Base-by-base conservation (phyloP, 805 yeast genomes). In the Sugiyamaella mastotermitis region DNA sequence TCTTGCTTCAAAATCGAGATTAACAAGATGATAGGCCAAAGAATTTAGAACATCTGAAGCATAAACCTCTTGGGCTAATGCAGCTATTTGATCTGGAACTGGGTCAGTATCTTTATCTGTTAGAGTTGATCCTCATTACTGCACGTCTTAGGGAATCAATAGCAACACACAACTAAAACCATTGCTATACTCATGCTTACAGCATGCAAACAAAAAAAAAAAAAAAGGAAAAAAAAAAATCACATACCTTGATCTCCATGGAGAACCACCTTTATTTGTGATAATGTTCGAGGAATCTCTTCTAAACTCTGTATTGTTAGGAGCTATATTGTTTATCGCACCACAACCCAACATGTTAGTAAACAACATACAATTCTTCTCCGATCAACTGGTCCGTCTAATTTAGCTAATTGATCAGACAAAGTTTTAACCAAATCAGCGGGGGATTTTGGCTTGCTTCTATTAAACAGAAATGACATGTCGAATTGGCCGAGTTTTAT, bases 401-500 rank as follows among this genome's bases (percentile, higher is more conserved):
- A 46, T 55, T 82, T 82, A 11, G 68, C 56, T 8, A 87, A 69
- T 52, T 77, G 83, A 33, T 90, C 97, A 46, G 75, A 74, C 45
- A 87, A 68, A 5, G 79, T 76, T 34, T 84, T 71, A 3, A 86
- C 81, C 42, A 87, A 72, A 53, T 90, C 98, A 14, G 74, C 74
- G 2, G 96, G 94, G 1, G 95, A 79, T 59, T 86, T 87, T 7
- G 94, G 95, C 55, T 80, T 84, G 34, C 56, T 59, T 54, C 95
- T 72, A 48, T 86, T 83, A 71, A 92, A 90, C 51, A 92, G 67
- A 53, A 90, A 90, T 9, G 96, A 83, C 96, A 88, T 86, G 37
- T 50, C 13, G 23, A 31, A 15, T 9, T 15, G 26, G 16, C 30
- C 36, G 25, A n/a, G 9, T 20, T 23, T 10, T n/a, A 10, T n/a